Conservation (phyloP, 352 stramenopile species). For the Pythium periplocum region DNA sequence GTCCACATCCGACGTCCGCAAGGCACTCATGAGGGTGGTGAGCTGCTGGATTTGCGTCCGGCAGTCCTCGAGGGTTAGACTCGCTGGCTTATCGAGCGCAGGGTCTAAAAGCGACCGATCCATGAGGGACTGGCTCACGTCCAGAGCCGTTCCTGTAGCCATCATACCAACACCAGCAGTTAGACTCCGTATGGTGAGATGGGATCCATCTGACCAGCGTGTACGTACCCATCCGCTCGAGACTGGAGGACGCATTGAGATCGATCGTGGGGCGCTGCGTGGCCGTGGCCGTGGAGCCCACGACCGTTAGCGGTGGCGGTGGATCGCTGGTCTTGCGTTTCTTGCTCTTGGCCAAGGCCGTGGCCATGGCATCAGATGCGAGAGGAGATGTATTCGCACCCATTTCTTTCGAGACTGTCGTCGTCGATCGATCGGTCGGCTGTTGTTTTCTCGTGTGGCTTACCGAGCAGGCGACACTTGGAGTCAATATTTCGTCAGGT, state of each 20-base stretch:
- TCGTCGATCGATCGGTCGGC: too few species aligned
- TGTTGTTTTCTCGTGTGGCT: too few species aligned
- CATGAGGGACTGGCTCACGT: conserved; percentile 55
- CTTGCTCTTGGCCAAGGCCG: conserved; percentile 23
- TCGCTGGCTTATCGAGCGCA: conserved; percentile 47
- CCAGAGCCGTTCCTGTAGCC: conserved; percentile 35
- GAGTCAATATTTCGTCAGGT: too few species aligned
- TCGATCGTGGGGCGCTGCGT: background rate
- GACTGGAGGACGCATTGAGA: conserved; percentile 8
- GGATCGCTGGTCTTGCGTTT: conserved; percentile 52
- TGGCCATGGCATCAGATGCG: conserved; percentile 10
- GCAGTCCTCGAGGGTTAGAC: conserved; percentile 42
- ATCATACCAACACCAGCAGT: too few species aligned
- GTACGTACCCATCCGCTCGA: conserved; percentile 51
- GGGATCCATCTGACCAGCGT: background rate
- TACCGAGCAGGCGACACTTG: too few species aligned
- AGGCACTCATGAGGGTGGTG: conserved; percentile 13
- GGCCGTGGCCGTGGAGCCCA: conserved; percentile 3
- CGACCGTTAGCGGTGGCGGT: conserved; percentile 14
- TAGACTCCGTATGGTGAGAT: too few species aligned
- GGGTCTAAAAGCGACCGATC: conserved; percentile 41
- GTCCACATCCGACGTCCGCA: conserved; percentile 25
- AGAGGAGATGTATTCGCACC: conserved; percentile 21
- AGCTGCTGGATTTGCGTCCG: conserved; percentile 30
- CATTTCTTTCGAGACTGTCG: conserved; percentile 4